Evolutionary conservation across 805 yeast genomes (phyloP).

Genomic region (Phaffomyces opuntiae): DNA sequence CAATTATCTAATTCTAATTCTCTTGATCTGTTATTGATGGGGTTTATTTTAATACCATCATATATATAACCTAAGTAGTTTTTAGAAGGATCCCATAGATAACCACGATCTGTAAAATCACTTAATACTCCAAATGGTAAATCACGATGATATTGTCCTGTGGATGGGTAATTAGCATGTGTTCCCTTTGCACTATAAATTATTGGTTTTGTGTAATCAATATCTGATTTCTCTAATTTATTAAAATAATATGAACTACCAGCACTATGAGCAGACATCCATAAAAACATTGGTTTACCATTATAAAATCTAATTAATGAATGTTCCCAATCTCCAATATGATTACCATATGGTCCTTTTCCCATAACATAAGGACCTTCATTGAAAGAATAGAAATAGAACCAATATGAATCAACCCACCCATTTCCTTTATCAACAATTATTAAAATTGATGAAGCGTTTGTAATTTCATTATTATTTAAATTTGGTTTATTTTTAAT

Average conservation of each 20-base stretch:
- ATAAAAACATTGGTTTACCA: slow-evolving; percentile 73
- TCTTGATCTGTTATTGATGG: slow-evolving; percentile 27
- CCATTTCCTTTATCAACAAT: slow-evolving; percentile 93
- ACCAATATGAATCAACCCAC: slow-evolving; percentile 95
- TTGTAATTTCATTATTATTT: slow-evolving; percentile 58
- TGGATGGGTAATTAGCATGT: slow-evolving; percentile 94
- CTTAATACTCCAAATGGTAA: slow-evolving; percentile 84
- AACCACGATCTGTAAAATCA: slow-evolving; percentile 93
- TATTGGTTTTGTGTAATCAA: slow-evolving; percentile 48
- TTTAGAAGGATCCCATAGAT: slow-evolving; percentile 87
- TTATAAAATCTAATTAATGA: slow-evolving; percentile 76
- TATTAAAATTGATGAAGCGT: slow-evolving; percentile 76
- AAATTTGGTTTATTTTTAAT: slow-evolving; percentile 56
- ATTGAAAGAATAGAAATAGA: slow-evolving; percentile 89
- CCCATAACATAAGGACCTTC: slow-evolving; percentile 98
- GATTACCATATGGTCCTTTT: slow-evolving; percentile 93
- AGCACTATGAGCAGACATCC: slow-evolving; percentile 99
- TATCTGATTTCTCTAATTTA: slow-evolving; percentile 49
- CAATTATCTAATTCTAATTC: slow-evolving; percentile 39
- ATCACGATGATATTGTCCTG: slow-evolving; percentile 94
- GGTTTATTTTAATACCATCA: slow-evolving; percentile 49
- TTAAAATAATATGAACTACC: slow-evolving; percentile 82
- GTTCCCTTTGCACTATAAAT: slow-evolving; percentile 92
- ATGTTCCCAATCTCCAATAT: slow-evolving; percentile 98
- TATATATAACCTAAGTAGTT: slow-evolving; percentile 78